Evolutionary conservation across 1,139 yeast genomes (phyloP), one percentile per base, ranked within the genome.

Genomic region (Pichiaceae sp.): DNA sequence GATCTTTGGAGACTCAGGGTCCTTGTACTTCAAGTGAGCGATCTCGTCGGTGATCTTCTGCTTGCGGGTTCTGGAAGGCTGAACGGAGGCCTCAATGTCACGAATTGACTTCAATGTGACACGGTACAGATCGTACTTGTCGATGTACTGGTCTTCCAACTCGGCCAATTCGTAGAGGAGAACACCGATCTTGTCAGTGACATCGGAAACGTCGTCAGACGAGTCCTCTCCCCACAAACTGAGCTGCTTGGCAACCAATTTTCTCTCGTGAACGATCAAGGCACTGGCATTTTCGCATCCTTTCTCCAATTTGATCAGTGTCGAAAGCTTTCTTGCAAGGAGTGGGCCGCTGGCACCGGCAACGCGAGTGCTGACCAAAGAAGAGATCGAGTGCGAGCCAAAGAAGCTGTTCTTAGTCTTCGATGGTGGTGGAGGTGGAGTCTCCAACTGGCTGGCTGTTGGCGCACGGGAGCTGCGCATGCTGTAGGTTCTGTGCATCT

Each of bases 161-260:
- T 89, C 97, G 62, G 96, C 96, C 60, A 91, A 81, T 70, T 91
- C 98, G 66, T 81, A 91, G 57, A 91, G 78, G 53, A 91, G 73
- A 43, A 91, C 97, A 53, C 97, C 97, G 62, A 91, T 75, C 65
- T 91, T 86, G 68, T 91, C 98, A 50, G 98, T 91, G 50, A 91
- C 89, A 62, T 91, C 98, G 43, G 93, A 78, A 43, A 91, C 95
- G 54, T 91, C 98, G 57, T 91, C 96, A 60, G 91, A 97, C 59
- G 87, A 85, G 53, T 84, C 96, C 64, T 89, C 95, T 68, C 98
- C 98, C 98, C 98, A 91, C 47, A 82, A 64, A 44, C 95, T 83
- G 62, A 91, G 76, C 70, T 87, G 96, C 68, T 82, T 86, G 54
- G 98, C 98, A 51, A 86, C 96, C 57, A 85, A 93, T 65, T 93